Evolutionary conservation across 2,329 filamentous ascomycete species (phyloP).

Genomic region (Ophiostoma piceae): DNA sequence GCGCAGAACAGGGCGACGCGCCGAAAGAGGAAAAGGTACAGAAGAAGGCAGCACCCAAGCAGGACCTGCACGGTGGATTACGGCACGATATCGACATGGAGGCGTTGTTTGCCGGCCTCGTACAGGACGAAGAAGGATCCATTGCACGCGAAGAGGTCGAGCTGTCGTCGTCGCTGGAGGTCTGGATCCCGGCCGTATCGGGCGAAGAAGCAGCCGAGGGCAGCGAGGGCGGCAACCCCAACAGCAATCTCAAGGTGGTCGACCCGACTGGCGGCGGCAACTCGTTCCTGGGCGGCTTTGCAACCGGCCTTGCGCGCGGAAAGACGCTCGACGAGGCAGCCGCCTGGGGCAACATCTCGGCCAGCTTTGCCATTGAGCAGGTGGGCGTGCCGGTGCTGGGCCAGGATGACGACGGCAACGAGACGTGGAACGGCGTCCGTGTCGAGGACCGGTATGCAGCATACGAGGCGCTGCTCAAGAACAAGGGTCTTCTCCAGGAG

Average conservation of each 20-base stretch:
- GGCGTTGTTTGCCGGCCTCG: slow-evolving; percentile 54
- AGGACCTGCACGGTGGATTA: slow-evolving; percentile 47
- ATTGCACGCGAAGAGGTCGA: slow-evolving; percentile 55
- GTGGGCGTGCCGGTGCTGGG: slow-evolving; percentile 68
- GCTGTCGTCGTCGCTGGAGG: slow-evolving; percentile 59
- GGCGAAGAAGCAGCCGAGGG: slow-evolving; percentile 16
- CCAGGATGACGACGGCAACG: slow-evolving; percentile 42
- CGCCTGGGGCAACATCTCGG: slow-evolving; percentile 72
- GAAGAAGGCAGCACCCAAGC: slow-evolving; percentile 36
- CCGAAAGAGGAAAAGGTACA: slow-evolving; percentile 27
- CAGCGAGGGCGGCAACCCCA: slow-evolving; percentile 22
- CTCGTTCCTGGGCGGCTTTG: slow-evolving; percentile 66
- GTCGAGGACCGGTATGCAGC: slow-evolving; percentile 50
- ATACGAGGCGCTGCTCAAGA: slow-evolving; percentile 37
- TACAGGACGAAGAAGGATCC: slow-evolving; percentile 49
- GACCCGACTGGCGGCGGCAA: slow-evolving; percentile 95
- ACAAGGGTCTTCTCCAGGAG: slow-evolving; percentile 8
- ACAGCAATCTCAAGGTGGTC: slow-evolving; percentile 52
- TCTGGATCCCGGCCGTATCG: slow-evolving; percentile 78
- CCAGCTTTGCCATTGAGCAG: slow-evolving; percentile 92
- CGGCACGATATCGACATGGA: slow-evolving; percentile 59
- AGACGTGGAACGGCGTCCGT: slow-evolving; percentile 57
- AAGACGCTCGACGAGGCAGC: slow-evolving; percentile 63
- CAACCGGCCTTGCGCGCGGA: slow-evolving; percentile 55
- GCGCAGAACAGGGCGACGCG: slow-evolving; percentile 32